Evolutionary conservation across 2,329 filamentous ascomycete genomes (phyloP), one percentile per base, ranked within the genome.

Genomic region (Arthrobotrys entomopaga): DNA sequence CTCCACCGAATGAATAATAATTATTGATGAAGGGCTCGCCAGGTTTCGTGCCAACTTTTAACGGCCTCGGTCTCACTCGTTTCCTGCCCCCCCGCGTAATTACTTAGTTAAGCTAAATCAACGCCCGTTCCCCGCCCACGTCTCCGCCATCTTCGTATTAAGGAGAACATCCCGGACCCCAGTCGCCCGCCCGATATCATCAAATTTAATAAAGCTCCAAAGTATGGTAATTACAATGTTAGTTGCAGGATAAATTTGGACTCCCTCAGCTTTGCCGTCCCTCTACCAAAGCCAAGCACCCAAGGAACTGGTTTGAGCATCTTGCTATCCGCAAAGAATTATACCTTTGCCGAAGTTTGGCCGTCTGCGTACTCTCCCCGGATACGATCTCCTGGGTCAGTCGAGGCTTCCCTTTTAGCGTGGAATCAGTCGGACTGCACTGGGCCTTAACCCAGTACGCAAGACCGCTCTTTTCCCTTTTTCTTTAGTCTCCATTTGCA

Each of bases 301-400:
- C 63, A 67, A 67, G 57, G 63, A 42, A 63, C 57, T 58, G 61
- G 69, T 66, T 46, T 56, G 20, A 52, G 29, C 40, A 42, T 57
- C 26, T 34, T 63, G 42, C 56, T 53, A 58, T 57, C 43, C 57
- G 40, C 57, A 59, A n/a, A 63, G n/a, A 60, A 40, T 24, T 49
- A 43, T 59, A 53, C 60, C 46, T 63, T 48, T 59, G 70, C 63
- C 63, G 63, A 74, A 74, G 70, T 67, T 63, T 74, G 70, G 46
- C 70, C 70, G 63, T 52, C 63, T 64, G 57, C 43, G 49, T 49
- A 65, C 60, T 59, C 20, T 13, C 42, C 63, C 64, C 43, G 64
- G 53, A 59, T 59, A 59, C 53, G 64, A 67, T 46, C 34, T 53
- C 57, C 58, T 50, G 64, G 69, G 29, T 48, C 53, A 42, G 69